Base-by-base conservation (phyloP, 371 early-diverging fungal genomes). In the Mortierella sp. region DNA sequence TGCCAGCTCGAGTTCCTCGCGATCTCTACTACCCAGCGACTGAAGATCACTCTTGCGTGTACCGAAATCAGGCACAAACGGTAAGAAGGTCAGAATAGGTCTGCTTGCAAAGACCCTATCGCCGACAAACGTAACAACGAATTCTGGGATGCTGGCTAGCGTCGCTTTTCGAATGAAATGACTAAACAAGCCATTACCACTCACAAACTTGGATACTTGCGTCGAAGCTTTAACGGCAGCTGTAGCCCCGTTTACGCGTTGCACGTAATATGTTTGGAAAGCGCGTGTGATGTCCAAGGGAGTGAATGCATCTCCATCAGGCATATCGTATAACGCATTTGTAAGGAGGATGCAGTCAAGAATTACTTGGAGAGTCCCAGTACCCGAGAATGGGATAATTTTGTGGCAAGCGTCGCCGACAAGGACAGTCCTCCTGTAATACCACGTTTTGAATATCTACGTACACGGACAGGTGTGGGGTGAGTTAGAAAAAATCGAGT, bases 351-450 rank as follows among this genome's bases (percentile, higher is more conserved):
- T 72, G 24, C 78, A 72, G 33, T 77, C 78, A 28, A 77, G 41
- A 24, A 77, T 58, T 4, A 73, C 78, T 19, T 77, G 64, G 22
- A 72, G 52, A 4, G 78, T 57, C 3, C 78, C 78, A 1, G 69
- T 52, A 28, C 78, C 78, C 1, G 69, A 59, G 52, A 69, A 77
- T 15, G 72, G 72, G 28, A 77, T 69, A 19, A 48, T 55, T 38
- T 77, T 78, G 66, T 77, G 78, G 47, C 66, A 72, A n/a, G 78
- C 78, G 28, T 77, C 78, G n/a, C 78, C 78, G 5, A 77, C 55
- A 22, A 77, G 58, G 13, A 77, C 78, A 3, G 73, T 72, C 10
- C 78, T 38, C 60, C 62, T 72, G 63, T 77, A 52, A 41, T 72
- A 65, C 78, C 78, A 77, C 11, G 78, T 77, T 19, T 73, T 73